Conservation (phyloP, 2,329 filamentous ascomycete genomes). For the Cryphonectria nitschkei region DNA sequence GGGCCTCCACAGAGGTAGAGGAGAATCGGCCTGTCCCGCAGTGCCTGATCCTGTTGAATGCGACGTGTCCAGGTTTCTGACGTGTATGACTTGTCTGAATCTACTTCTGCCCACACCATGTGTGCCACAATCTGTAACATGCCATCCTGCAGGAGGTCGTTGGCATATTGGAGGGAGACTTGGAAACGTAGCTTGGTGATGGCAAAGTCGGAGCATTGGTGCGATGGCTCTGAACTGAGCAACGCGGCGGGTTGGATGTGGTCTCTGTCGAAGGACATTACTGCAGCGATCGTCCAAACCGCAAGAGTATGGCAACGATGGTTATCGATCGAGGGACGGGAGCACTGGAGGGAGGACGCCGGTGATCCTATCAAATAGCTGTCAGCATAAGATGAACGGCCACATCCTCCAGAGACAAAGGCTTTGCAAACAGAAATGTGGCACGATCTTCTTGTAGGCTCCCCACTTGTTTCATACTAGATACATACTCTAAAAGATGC, state of each 20-base stretch:
- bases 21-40: conserved; percentile 31
- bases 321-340: background rate
- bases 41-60: background rate
- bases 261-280: background rate
- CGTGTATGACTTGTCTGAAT: background rate
- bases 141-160: background rate
- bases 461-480: background rate
- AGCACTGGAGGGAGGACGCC: background rate
- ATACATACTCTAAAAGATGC: background rate
- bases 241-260: conserved; percentile 7
- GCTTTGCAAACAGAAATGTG: background rate
- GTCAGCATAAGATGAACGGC: background rate
- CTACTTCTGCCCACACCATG: conserved; percentile 13
- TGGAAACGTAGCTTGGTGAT: conserved; percentile 7
- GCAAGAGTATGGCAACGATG: background rate
- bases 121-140: background rate
- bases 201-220: background rate
- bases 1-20: conserved; percentile 73
- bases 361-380: background rate
- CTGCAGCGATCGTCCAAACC: background rate
- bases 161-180: conserved; percentile 5
- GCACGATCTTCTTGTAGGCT: background rate
- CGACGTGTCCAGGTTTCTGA: background rate
- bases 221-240: background rate
- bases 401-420: background rate